Base-by-base conservation (phyloP, 352 stramenopile species). In the Phytophthora constricta region DNA sequence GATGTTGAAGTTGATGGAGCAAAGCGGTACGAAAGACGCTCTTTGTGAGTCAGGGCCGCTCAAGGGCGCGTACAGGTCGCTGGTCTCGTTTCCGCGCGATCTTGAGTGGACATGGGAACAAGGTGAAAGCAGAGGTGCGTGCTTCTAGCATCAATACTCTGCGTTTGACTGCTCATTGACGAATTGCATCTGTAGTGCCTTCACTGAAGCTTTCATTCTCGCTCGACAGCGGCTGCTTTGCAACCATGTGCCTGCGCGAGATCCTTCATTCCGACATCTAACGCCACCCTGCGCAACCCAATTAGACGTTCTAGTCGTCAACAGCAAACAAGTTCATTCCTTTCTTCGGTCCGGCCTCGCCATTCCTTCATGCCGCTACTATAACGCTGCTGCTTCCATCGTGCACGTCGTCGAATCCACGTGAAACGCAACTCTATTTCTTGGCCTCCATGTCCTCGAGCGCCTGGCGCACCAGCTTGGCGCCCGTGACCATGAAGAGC, bases 401-500 rank as follows among this genome's bases (percentile, higher is more conserved):
- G 41, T 47, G 10, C 19, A 47, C 41, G 41, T 3, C 34, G 34
- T 42, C n/a, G n/a, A 42, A 42, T 16, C 11, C 34, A 42, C 13
- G 3, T 33, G 23, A 8, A 28, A 33, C 22, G 13, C 5, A 19
- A 16, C 51, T 74, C 60, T 82, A 82, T 50, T 77, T 77, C 45
- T 69, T 72, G 50, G 55, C 28, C 48, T 83, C 78, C 57, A 51
- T 76, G 62, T 90, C 75, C 58, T 92, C 86, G 10, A 97, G 79
- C 63, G 86, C 84, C 62, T 96, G 84, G 53, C 91, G 90, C 62
- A 97, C 81, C 45, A 97, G 83, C 78, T 97, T 97, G 27, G 90
- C 90, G 26, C 90, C 90, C 39, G 90, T 97, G 72, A 97, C 90
- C 90, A 97, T 97, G 67, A 97, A 97, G 43, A 97, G 82, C 67